Percentiles rank a stretch among this genome's conserved stretches.
Evolutionary conservation across 345 rosid genomes (phyloP).

Genomic region (Raphanus raphanistrum): DNA sequence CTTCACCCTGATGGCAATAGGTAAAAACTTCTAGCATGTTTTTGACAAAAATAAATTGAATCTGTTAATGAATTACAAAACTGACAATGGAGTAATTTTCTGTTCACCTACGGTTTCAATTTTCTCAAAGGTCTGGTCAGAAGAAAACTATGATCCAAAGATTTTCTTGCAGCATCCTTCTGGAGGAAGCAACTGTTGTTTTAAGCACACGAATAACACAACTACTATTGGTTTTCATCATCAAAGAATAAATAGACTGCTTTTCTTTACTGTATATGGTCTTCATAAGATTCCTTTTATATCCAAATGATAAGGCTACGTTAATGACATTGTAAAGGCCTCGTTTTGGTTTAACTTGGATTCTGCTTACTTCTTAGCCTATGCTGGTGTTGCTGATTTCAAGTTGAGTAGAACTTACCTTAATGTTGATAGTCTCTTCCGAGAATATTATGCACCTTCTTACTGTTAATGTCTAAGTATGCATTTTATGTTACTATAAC

Average conservation of each 20-base stretch:
- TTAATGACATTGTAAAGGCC: no score
- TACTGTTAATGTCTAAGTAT: no score
- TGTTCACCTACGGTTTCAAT: slow-evolving; percentile 63
- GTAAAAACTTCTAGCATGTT: not conserved
- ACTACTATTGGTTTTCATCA: not conserved
- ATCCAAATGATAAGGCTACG: no score
- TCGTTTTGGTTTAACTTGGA: no score
- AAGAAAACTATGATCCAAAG: slow-evolving; percentile 60
- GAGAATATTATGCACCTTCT: no score
- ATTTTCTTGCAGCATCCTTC: not conserved
- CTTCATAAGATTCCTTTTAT: no score
- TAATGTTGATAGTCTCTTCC: no score
- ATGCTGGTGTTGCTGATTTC: no score
- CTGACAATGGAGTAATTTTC: not conserved
- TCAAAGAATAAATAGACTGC: not conserved
- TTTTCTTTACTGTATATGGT: not conserved
- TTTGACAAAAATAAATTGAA: not conserved
- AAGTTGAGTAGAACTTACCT: no score
- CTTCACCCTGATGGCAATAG: slow-evolving; percentile 97
- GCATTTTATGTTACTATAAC: no score
- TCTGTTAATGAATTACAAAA: not conserved
- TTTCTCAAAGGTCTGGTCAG: slow-evolving; percentile 83
- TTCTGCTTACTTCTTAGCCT: no score
- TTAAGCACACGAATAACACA: not conserved
- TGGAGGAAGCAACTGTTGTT: not conserved